phyloP scores from a whole-genome alignment of 78 protist species.

The Cavenderia fasciculata region DNA sequence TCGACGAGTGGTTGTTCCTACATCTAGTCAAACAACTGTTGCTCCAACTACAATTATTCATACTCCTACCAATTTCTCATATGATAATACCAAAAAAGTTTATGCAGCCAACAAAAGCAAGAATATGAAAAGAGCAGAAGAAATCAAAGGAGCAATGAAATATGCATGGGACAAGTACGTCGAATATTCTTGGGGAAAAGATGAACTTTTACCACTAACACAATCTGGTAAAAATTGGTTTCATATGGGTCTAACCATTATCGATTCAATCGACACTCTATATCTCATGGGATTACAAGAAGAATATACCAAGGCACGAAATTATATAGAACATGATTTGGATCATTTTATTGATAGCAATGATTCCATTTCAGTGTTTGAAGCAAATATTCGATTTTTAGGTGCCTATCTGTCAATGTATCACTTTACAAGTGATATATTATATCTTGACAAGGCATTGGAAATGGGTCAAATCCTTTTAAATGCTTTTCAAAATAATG shows the following conservation, averaged over 20 bases:
- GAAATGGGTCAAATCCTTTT: conserved; percentile 82
- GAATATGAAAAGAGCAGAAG: conserved; percentile 18
- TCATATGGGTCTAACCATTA: conserved; percentile 81
- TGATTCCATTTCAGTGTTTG: conserved; percentile 81
- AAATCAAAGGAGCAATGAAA: conserved; percentile 50
- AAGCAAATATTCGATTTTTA: conserved; percentile 88
- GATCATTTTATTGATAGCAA: conserved; percentile 2
- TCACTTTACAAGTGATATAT: conserved; percentile 76
- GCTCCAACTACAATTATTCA: too few species aligned
- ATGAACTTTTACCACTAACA: conserved; percentile 79
- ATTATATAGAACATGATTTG: conserved; percentile 27
- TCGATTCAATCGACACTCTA: conserved; percentile 86
- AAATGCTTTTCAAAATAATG: conserved; percentile 24
- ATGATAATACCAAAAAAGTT: not conserved
- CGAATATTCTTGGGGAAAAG: conserved; percentile 87
- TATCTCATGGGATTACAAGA: conserved; percentile 78
- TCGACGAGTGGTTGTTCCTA: too few species aligned
- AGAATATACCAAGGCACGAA: conserved; percentile 70
- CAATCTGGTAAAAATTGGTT: conserved; percentile 71
- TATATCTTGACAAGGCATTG: conserved; percentile 77
- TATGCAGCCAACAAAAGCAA: not conserved
- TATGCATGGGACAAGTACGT: conserved; percentile 85
- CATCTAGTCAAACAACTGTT: too few species aligned
- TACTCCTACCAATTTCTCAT: too few species aligned
- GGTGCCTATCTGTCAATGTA: conserved; percentile 91